Percentiles rank a stretch among this genome's conserved stretches.
Evolutionary conservation across 2,329 filamentous ascomycete genomes (phyloP).

Genomic region (Botrytis sinoallii): DNA sequence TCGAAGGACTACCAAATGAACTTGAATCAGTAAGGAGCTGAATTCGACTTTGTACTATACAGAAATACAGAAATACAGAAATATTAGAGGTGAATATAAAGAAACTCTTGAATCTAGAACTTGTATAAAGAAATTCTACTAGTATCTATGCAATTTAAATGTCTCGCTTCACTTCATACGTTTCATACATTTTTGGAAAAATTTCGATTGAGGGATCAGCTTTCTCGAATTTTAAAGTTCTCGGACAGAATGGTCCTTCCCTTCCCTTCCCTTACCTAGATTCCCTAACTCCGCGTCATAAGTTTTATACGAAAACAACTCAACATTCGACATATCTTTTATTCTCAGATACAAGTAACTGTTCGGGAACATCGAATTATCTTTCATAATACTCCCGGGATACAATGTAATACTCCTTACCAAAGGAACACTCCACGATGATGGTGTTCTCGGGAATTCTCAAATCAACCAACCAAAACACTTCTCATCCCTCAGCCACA

Average conservation of each 20-base stretch:
- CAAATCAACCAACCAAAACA: slow-evolving; percentile 41
- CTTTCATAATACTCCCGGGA: not conserved
- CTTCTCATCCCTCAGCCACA: slow-evolving; percentile 26
- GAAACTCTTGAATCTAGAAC: not conserved
- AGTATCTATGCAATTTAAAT: not conserved
- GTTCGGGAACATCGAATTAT: not conserved
- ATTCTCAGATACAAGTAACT: not conserved
- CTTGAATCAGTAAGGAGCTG: not conserved
- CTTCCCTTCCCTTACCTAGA: not conserved
- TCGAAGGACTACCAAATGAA: not conserved
- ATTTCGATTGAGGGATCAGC: not conserved
- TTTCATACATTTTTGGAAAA: not conserved
- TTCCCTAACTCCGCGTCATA: slow-evolving; percentile 10
- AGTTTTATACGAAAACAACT: not conserved
- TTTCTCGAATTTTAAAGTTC: slow-evolving; percentile 4
- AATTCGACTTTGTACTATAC: not conserved
- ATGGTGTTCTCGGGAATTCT: slow-evolving; percentile 52
- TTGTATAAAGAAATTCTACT: not conserved
- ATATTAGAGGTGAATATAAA: not conserved
- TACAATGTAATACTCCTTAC: slow-evolving; percentile 19
- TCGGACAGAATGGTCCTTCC: not conserved
- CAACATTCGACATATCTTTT: slow-evolving; percentile 7
- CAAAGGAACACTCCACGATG: slow-evolving; percentile 35
- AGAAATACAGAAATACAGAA: not conserved
- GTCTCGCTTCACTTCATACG: not conserved